Base-by-base conservation (phyloP, 78 protist genomes). In the Monosiga brevicollis region DNA sequence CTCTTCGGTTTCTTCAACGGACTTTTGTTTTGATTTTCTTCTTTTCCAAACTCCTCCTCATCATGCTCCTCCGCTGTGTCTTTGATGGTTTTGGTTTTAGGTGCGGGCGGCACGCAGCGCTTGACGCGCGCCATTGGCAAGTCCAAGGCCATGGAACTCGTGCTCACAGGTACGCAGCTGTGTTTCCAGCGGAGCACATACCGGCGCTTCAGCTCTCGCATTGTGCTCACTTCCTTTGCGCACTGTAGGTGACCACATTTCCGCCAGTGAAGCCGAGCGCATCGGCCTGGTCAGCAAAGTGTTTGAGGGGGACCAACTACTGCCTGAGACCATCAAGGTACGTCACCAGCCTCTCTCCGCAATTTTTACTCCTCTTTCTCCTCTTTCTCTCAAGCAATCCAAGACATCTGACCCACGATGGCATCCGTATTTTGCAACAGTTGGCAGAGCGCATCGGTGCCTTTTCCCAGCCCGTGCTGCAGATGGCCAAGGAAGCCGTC, bases 41-140 rank as follows among this genome's bases (percentile, higher is more conserved):
- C 25, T 79, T 71, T 79, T 6, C 38, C 9, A 15, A 11, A 43
- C 22, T 42, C 15, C 11, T 22, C 40, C 11, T 11, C 79, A 20
- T 76, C 22, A 22, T 76, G 29, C 32, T 36, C 29, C 37, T 24
- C 79, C 11, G 22, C 22, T 76, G 37, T 24, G 79, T 24, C 37
- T 36, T 76, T 76, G 29, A 20, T 11, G 22, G 20, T 39, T 76
- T 76, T 1, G 0, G 55, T 73, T 37, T 9, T 49, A 78, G 86
- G 84, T n/a, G 87, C 89, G 34, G 98, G 98, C 38, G 98, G 99
- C 81, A 95, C 99, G 43, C 99, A 97, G 88, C 90, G 98, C 81
- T 87, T 95, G 39, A 75, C 87, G 79, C 86, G 94, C 20, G 97
- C 96, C 37, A 81, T 97, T 25, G 99, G 99, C 83, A 95, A 95